phyloP scores from a whole-genome alignment of 208 protist species.

The Leishmania braziliensis region DNA sequence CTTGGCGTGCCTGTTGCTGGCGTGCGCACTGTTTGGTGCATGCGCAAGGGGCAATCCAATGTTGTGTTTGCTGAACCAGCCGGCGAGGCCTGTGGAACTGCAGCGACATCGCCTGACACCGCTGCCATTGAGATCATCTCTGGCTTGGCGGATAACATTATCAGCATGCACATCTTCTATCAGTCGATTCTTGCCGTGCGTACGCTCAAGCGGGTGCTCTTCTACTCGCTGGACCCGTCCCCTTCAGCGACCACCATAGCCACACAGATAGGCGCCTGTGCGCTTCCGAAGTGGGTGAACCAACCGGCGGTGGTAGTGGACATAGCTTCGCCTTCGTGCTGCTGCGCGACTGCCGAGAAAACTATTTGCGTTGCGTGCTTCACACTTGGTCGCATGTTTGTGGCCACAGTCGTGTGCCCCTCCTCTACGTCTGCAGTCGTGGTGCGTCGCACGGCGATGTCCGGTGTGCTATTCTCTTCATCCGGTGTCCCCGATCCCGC shows the following conservation, averaged over 20 bases:
- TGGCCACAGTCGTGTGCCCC: slow-evolving; percentile 13
- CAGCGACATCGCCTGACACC: slow-evolving; percentile 1
- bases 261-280: slow-evolving; percentile 18
- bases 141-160: slow-evolving; percentile 15
- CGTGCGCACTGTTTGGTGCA: slow-evolving; percentile 16
- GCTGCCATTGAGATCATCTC: slow-evolving; percentile 12
- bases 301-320: slow-evolving; percentile 4
- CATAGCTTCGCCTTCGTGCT: slow-evolving; percentile 15
- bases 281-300: slow-evolving; percentile 14
- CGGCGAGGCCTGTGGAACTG: slow-evolving; percentile 1
- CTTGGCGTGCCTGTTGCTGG: slow-evolving; percentile 22
- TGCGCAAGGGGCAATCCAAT: slow-evolving; percentile 17
- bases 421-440: slow-evolving; percentile 19
- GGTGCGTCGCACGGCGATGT: slow-evolving; percentile 23
- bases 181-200: slow-evolving; percentile 42
- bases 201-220: slow-evolving; percentile 29
- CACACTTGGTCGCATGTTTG: slow-evolving; percentile 15
- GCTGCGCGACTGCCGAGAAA: slow-evolving; percentile 7
- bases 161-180: slow-evolving; percentile 39
- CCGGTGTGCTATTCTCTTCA: slow-evolving; percentile 29
- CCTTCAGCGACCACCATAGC: slow-evolving; percentile 8
- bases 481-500: not conserved
- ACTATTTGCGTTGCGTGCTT: slow-evolving; percentile 24
- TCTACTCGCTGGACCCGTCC: slow-evolving; percentile 46
- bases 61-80: slow-evolving; percentile 20